Evolutionary conservation across 768 basidiomycete genomes (phyloP), one percentile per base, ranked within the genome.

Genomic region (Termitomyces sp.): DNA sequence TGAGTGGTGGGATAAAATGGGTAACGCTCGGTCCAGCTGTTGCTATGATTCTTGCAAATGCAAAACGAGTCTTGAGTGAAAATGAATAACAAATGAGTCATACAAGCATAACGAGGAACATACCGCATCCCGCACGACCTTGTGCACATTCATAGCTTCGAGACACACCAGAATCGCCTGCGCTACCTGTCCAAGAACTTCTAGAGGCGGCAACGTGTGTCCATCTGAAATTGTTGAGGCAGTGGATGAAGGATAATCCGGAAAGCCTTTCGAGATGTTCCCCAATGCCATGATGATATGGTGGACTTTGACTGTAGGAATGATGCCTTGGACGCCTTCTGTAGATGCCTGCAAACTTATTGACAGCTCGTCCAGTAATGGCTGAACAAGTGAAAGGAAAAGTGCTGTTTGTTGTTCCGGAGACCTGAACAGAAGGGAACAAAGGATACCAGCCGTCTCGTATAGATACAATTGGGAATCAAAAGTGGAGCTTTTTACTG

Each of bases 261-360:
- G 97, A 73, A 98, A 98, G 13, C 97, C 97, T 73, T 97, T 97
- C 36, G 94, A 90, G 55, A 98, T 84, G 65, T 91, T 93, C 13
- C 96, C 96, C 22, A 98, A 77, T 3, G 96, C 94, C 86, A 96
- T 90, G 69, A 98, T 88, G 63, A 87, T 80, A 73, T 98, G 95
- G 65, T 98, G 97, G 8, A 94, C 84, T 66, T 85, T 86, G 55
- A 98, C 78, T 64, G 97, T 85, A n/a, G 91, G 82, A 45, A 90
- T 69, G 6, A 91, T 73, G 62, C 94, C 90, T 47, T 82, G 78
- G 3, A 79, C 70, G 9, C 82, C 82, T 61, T 85, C 83, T 30
- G 76, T 71, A 49, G 78, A 77, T 48, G 79, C 77, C 63, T 86
- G 76, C 26, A 84, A 72, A 63, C 81, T 83, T 55, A 76, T 68